Base-by-base conservation (phyloP, 1,284 basidiomycete genomes). In the Tilletia caries region DNA sequence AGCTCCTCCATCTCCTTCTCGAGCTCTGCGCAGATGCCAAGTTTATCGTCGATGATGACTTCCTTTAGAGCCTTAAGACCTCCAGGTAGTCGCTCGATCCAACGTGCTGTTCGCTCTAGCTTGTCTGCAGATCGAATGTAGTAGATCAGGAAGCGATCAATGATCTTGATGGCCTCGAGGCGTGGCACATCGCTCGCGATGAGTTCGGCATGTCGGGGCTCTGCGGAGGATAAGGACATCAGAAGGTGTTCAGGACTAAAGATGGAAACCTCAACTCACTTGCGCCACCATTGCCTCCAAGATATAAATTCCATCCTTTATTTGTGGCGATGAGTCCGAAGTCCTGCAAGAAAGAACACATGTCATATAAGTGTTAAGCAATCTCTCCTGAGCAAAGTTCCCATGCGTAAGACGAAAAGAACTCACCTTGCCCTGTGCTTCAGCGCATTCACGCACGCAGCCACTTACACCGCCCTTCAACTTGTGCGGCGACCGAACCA, bases 271-370 rank as follows among this genome's bases (percentile, higher is more conserved):
- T 25, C 12, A n/a, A 62, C 58, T 62, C 32, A 62, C 58, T 89
- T 2, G 89, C 88, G 48, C 90, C 90, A 10, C 90, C 91, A 76
- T 92, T 91, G 3, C 91, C 91, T 62, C 89, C 89, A 8, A 91
- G 84, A 76, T 88, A 91, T 66, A 91, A 89, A 88, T 77, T 68
- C 68, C 73, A 77, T 65, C 71, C 70, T 82, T 91, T 91, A 82
- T 89, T 88, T 0, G 89, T 91, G 1, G 91, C 91, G 70, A 91
- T 91, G 44, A 91, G 83, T 29, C 91, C 91, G 78, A 92, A 91
- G 82, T 92, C 91, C 76, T 89, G 90, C n/a, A n/a, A n/a, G n/a
- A n/a, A n/a, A n/a, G n/a, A 41, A 15, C 8, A 41, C 10, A 10
- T 41, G 37, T 10, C 1, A 41, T 41, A 41, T n/a, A 50, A 50